Evolutionary conservation across 148 eudicot species (phyloP).

Genomic region (Hydrangea macrophylla): DNA sequence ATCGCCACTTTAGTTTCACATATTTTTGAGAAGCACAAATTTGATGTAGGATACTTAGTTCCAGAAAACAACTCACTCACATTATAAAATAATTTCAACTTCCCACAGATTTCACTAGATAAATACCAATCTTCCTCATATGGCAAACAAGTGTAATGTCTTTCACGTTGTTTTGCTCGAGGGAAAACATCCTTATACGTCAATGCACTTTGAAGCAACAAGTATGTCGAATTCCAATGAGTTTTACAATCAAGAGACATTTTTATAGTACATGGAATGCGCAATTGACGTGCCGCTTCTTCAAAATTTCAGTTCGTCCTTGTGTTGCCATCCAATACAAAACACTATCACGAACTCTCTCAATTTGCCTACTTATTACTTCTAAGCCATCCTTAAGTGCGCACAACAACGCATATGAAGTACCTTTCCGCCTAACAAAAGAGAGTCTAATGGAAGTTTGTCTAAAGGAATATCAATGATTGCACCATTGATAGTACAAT

Average conservation of each 20-base stretch:
- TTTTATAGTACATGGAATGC: background rate
- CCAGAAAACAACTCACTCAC: no score
- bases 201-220: background rate
- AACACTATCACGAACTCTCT: background rate
- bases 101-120: no score
- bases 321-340: no score
- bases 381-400: background rate
- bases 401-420: background rate
- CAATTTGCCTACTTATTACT: no score
- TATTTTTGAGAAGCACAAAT: no score
- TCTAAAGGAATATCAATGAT: background rate
- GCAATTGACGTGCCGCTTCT: background rate
- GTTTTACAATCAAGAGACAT: background rate
- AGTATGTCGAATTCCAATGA: background rate
- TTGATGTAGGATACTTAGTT: no score
- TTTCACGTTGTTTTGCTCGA: background rate
- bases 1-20: no score
- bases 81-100: no score
- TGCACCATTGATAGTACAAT: background rate
- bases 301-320: no score
- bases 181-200: background rate
- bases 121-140: no score
- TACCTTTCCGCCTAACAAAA: background rate
- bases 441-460: background rate
- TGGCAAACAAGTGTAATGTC: background rate